Evolutionary conservation across 148 eudicot species (phyloP), one percentile per base, ranked within the genome.

Genomic region (Camellia sinensis): DNA sequence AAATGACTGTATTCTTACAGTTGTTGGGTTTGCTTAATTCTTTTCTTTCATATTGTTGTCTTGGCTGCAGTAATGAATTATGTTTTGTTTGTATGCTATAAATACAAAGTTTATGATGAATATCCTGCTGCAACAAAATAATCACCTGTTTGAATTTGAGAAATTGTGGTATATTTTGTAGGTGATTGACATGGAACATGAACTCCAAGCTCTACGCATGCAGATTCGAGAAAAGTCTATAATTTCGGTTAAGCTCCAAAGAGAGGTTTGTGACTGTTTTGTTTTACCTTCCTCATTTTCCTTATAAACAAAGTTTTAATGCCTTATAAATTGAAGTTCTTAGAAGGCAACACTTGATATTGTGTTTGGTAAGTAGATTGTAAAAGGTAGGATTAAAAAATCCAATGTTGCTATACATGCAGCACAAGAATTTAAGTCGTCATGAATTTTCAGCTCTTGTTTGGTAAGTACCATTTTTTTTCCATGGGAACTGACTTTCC

Each of bases 171-270:
- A 19, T 65, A 60, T 79, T 74, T 18, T 66, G 50, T 82, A 96
- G 99, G 97, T 96, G 73, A 90, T 89, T 89, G 98, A 94, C 86
- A 96, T 96, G 98, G 99, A 96, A 74, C 93, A 90, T 65, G 99
- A 96, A 77, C 99, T 94, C 77, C 90, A 89, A 83, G 99, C 94
- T 78, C 90, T 96, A 71, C 83, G 99, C 78, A 84, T 92, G 75
- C 92, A 90, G 71, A 95, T 96, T 29, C 88, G 89, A 59, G 97
- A 96, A 83, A 96, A 96, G 85, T 88, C 90, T 73, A 90, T 90
- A 77, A 84, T 91, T 80, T 92, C 98, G 3, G 84, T 95, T 37
- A 91, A 89, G 85, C 99, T 96, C 81, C 92, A 94, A 82, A 91
- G 89, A 86, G 95, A 96, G 99, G 99, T 96, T 40, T 73, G 46